These are phyloP conservation scores for Neofusicoccum laricinum DNA, from an alignment of 2,329 filamentous ascomycete species.

Conservation along the genomic window DNA sequence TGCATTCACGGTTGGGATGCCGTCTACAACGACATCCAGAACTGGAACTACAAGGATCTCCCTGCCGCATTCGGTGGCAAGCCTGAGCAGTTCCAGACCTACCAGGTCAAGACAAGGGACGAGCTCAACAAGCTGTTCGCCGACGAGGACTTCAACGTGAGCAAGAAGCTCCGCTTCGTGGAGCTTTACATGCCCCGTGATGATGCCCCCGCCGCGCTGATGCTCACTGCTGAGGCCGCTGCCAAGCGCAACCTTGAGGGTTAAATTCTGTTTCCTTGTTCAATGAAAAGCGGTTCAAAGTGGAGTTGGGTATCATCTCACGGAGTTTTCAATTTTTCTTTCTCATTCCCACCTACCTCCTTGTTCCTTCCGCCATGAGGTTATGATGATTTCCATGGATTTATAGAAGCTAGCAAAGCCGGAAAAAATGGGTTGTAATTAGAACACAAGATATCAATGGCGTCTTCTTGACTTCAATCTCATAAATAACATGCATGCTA, in stretches of 20 bases:
- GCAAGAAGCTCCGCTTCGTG: constrained; percentile 63
- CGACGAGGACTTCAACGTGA: constrained; percentile 59
- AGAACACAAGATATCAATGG: constrained; percentile 1
- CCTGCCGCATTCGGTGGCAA: constrained; percentile 65
- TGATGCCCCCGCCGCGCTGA: constrained; percentile 70
- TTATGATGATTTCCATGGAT: not conserved
- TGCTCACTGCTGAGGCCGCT: constrained; percentile 67
- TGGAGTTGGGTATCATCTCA: not conserved
- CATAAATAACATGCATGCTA: too few species aligned
- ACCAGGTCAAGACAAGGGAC: constrained; percentile 65
- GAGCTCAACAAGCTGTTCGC: constrained; percentile 65
- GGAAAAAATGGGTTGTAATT: constrained; percentile 12
- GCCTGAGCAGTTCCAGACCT: constrained; percentile 58
- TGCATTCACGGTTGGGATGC: constrained; percentile 82
- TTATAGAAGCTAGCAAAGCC: constrained; percentile 9
- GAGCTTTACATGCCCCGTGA: constrained; percentile 78
- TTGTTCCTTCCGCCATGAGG: not conserved
- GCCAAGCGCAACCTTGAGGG: constrained; percentile 62
- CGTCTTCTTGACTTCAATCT: not conserved
- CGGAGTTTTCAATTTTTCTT: not conserved
- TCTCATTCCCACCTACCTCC: constrained; percentile 8
- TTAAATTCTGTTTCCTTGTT: not conserved
- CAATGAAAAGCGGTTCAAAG: constrained; percentile 1
- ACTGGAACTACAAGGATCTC: constrained; percentile 71
- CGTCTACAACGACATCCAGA: constrained; percentile 74